Base-by-base conservation (phyloP, 176 grass and related monocot species). In the Urochloa ruziziensis region DNA sequence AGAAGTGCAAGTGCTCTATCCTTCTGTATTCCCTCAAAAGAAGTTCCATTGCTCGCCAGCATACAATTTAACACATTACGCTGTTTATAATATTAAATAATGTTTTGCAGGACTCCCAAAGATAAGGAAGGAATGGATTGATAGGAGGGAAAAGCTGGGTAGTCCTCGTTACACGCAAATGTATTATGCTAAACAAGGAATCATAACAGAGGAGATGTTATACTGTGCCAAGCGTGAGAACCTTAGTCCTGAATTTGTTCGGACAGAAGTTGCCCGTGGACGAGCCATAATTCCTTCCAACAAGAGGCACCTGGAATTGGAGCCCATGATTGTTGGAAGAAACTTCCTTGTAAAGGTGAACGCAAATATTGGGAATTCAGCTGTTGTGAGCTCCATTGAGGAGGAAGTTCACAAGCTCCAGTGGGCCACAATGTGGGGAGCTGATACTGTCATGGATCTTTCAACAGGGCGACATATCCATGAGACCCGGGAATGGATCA, bases 381-480 rank as follows among this genome's bases (percentile, higher is more conserved):
- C 91, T 75, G 93, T 98, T 63, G 87, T 91, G 62, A 95, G 92
- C 87, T 95, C 93, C 63, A 98, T 98, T 6, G 96, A 98, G 86
- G 96, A 98, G 61, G 96, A 98, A 80, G 96, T 98, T 52, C 93
- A 95, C 85, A 98, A 98, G 80, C 93, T 98, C 87, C 91, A 98
- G 78, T 98, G 96, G 96, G 96, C 96, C 14, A 98, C 96, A 81
- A 98, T 98, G 96, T 98, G 96, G 93, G 96, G 91, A 77, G 96
- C 96, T 70, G 96, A 98, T 72, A 98, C 93, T 54, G 87, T 95
- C 64, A 98, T 98, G 96, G 96, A 98, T 87, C 96, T 98, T 79
- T 98, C 96, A 36, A 98, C 93, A 46, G 96, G 96, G 67, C 87
- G 85, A 33, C 96, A 98, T 90, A 98, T 98, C 71, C 96, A 98